Evolutionary conservation across 257 asterid genomes (phyloP).

Genomic region (Marsdenia floribunda): DNA sequence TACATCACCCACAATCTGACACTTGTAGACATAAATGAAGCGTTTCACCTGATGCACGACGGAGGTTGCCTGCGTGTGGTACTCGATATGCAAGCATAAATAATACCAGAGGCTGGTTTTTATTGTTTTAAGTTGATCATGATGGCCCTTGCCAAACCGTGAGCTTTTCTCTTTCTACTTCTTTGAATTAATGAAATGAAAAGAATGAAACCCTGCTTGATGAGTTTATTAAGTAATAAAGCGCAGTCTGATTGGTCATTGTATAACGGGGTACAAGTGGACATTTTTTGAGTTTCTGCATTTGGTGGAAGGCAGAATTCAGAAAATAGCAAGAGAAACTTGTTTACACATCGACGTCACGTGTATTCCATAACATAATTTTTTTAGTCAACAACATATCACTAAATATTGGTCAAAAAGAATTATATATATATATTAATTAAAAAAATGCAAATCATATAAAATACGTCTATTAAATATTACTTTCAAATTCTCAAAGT

Average conservation of each 20-base stretch:
- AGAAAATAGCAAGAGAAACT: not conserved
- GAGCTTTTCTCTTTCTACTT: too few relatives aligned
- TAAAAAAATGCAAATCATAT: too few relatives aligned
- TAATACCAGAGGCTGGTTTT: not conserved
- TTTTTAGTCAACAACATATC: too few relatives aligned
- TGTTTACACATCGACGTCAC: too few relatives aligned
- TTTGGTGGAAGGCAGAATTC: not conserved
- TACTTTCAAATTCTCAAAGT: too few relatives aligned
- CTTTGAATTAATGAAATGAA: not conserved
- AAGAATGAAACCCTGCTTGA: not conserved
- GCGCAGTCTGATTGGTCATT: not conserved
- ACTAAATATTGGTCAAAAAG: too few relatives aligned
- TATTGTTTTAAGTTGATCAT: not conserved
- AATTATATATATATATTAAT: too few relatives aligned
- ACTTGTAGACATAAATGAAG: constrained; percentile 65
- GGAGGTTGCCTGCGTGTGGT: constrained; percentile 88
- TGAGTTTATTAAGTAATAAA: not conserved
- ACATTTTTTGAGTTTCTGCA: not conserved
- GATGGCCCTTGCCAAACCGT: too few relatives aligned
- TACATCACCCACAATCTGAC: constrained; percentile 82
- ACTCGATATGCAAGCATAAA: constrained; percentile 45
- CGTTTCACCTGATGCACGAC: constrained; percentile 89
- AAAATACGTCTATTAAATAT: too few relatives aligned
- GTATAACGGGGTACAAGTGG: not conserved
- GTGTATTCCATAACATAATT: too few relatives aligned